Evolutionary conservation across 164 flowering plant species (phyloP).

Genomic region (Sextonia rubra): DNA sequence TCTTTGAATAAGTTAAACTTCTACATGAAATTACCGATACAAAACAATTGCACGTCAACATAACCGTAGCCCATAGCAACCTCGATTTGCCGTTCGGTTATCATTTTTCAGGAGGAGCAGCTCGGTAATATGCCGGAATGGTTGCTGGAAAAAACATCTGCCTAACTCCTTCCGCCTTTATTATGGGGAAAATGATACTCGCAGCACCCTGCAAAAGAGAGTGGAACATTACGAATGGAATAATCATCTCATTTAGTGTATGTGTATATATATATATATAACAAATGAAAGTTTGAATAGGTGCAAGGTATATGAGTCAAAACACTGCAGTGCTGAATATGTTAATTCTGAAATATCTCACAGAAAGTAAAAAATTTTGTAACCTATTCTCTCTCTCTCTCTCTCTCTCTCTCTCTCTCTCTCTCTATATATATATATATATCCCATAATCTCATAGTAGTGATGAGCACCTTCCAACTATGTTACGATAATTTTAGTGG

Average conservation of each 20-base stretch:
- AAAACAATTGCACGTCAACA: not conserved
- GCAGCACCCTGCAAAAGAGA: conserved; percentile 51
- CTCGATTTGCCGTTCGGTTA: not conserved
- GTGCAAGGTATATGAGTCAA: not conserved
- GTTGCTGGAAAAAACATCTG: conserved; percentile 80
- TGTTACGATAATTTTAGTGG: not conserved
- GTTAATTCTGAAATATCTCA: too few relatives aligned
- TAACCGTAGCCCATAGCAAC: not conserved
- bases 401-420: too few relatives aligned
- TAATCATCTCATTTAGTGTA: not conserved
- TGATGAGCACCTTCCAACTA: too few relatives aligned
- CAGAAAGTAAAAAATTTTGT: too few relatives aligned
- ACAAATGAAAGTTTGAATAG: too few relatives aligned
- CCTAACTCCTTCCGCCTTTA: conserved; percentile 72
- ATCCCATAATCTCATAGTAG: too few relatives aligned
- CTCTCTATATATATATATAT: too few relatives aligned
- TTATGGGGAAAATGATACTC: conserved; percentile 68
- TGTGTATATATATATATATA: not conserved
- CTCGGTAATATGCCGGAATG: conserved; percentile 56
- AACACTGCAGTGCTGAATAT: too few relatives aligned
- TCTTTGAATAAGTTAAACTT: too few relatives aligned
- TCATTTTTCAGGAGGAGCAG: conserved; percentile 25
- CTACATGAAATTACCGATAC: not conserved
- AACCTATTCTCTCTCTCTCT: too few relatives aligned
- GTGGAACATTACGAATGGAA: not conserved